Evolutionary conservation across 352 stramenopile species (phyloP).

Genomic region (Globisporangium cederbergense): DNA sequence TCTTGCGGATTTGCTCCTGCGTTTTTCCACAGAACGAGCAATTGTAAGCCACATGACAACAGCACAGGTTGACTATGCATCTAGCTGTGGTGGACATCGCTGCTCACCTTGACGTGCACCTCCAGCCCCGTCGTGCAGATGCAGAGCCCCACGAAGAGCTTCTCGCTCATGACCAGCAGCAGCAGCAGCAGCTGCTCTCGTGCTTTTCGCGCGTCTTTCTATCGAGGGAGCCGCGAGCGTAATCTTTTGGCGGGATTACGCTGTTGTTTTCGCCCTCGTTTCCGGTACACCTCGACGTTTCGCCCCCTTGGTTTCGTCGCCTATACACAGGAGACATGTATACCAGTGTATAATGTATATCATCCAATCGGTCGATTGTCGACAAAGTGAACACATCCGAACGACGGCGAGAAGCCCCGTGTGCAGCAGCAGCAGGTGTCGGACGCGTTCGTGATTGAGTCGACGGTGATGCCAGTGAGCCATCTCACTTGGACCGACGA

Average conservation of each 20-base stretch:
- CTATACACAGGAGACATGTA: no score
- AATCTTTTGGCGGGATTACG: neutral
- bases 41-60: neutral
- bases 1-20: constrained; percentile 72
- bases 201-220: neutral
- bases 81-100: neutral
- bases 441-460: neutral
- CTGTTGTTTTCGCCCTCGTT: no score
- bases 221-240: no score
- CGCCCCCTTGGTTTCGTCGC: no score
- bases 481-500: neutral
- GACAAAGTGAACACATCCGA: neutral
- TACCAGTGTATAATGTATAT: neutral
- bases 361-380: neutral
- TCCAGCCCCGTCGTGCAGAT: constrained; percentile 57
- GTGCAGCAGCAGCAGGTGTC: neutral
- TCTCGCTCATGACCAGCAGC: constrained; percentile 12
- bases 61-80: neutral
- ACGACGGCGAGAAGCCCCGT: constrained; percentile 39
- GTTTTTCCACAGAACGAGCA: neutral
- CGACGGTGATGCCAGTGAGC: neutral
- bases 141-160: constrained; percentile 44
- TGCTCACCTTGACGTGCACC: constrained; percentile 43
- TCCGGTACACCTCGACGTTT: no score
- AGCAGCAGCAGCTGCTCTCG: no score